phyloP scores from a whole-genome alignment of 73 alveolate species.

The Durusdinium trenchii region DNA sequence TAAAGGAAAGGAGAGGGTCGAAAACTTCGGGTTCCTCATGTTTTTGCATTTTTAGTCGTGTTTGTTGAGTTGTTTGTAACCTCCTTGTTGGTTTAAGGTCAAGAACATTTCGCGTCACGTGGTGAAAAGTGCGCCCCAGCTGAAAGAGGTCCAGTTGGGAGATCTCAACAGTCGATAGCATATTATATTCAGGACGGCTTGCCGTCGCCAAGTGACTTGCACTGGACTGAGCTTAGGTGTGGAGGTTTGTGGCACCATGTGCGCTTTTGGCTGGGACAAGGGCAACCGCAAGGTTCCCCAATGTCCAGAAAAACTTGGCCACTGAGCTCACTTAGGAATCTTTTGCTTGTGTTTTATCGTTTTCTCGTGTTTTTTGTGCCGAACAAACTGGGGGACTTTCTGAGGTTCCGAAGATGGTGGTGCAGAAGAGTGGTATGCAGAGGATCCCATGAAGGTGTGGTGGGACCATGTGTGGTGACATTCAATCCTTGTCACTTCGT shows the following conservation, averaged over 20 bases:
- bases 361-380: background rate
- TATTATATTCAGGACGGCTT: background rate
- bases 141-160: background rate
- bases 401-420: constrained; percentile 84
- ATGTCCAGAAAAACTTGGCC: constrained; percentile 76
- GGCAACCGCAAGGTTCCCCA: constrained; percentile 78
- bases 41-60: background rate
- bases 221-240: background rate
- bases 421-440: constrained; percentile 91
- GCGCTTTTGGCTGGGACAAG: constrained; percentile 69
- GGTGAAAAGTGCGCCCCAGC: constrained; percentile 60
- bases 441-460: constrained; percentile 80
- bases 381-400: background rate
- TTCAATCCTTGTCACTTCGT: background rate
- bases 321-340: no score
- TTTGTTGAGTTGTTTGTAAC: background rate
- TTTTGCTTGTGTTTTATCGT: background rate
- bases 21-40: background rate
- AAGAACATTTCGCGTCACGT: constrained; percentile 51
- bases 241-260: constrained; percentile 86
- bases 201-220: background rate
- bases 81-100: background rate
- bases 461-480: background rate
- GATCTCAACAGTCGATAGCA: background rate
- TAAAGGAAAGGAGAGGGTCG: background rate